Evolutionary conservation across 768 basidiomycete species (phyloP), one percentile per base, ranked within the genome.

Genomic region (Lactarius tabidus): DNA sequence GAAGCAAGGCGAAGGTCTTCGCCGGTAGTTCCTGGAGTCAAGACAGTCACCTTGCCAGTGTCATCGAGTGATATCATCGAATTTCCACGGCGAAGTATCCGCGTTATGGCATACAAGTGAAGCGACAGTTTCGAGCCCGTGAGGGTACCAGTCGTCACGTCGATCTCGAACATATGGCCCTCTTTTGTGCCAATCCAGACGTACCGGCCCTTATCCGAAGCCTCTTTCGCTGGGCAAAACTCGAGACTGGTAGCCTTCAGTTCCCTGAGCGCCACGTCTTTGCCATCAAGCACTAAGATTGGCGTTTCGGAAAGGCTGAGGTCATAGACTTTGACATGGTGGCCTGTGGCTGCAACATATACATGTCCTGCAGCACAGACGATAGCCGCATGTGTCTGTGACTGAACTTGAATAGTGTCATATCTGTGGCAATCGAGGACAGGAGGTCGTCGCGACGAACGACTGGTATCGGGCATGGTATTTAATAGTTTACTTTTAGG

Each of bases 181-280:
- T 96, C 93, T 77, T 91, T 94, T 33, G 93, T 93, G 5, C 95
- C 96, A 14, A 89, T 77, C 95, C 95, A 98, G 2, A 94, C 70
- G 61, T 84, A 80, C 35, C 79, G 79, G 2, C 90, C 91, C 20
- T 82, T 78, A 59, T 88, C 84, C 0, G 68, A 75, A n/a, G 75
- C 70, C 12, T 73, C 70, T 2, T 68, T 70, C 2, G 81, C 80
- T 0, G 88, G 82, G 18, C 88, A 81, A 73, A 95, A 92, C 74
- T 89, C 93, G 76, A 96, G 80, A 26, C 87, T 85, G 1, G 88
- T 87, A 41, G 95, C 80, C 70, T 85, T 87, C 4, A 82, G 75
- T 52, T 93, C 89, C 71, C 89, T 92, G 57, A 80, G 63, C 0
- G 83, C 84, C 3, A 86, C 72, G 15, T 86, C 83, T 65, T 83